Base-by-base conservation (phyloP, 2,329 filamentous ascomycete species). In the Trichoderma sp. region DNA sequence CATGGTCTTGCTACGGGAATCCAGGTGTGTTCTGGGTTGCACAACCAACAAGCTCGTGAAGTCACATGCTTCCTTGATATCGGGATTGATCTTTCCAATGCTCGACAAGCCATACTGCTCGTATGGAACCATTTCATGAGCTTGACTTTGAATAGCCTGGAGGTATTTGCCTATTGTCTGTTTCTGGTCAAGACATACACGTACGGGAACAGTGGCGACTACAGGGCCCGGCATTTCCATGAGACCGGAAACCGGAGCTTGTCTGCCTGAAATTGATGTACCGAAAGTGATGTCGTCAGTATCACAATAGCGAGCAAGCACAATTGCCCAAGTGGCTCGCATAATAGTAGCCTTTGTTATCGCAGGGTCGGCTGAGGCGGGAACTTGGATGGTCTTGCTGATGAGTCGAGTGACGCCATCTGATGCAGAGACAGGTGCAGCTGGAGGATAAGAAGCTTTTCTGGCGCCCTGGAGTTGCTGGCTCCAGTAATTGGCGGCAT, bases 211-310 rank as follows among this genome's bases (percentile, higher is more conserved):
- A 14, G 70, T 73, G 4, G 69, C 69, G 2, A 73, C 66, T 2
- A 69, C 66, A 28, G 71, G 70, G 4, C 71, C 72, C 4, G 67
- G 32, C 26, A 73, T 73, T 16, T 60, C 60, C 49, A 72, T 63
- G 4, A 72, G 55, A 14, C 69, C 67, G 2, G 51, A 11, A 5
- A 73, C 58, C 6, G 69, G 7, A 10, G 71, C 69, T 13, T 74
- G 66, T n/a, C 72, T 64, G 16, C 72, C 71, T 13, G 72, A 72
- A n/a, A 73, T 68, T 4, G 71, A 69, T 1, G 69, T 68, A 3
- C 75, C 76, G 21, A 76, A 76, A 6, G 72, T n/a, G 1, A 76
- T 65, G 21, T 70, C 71, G 56, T 68, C 69, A 6, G 39, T 63
- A 37, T 66, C 71, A 8, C 71, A 68, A 55, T 70, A 68, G 4